phyloP scores from a whole-genome alignment of 1,139 yeast species.

The Debaryomyces coudertii region DNA sequence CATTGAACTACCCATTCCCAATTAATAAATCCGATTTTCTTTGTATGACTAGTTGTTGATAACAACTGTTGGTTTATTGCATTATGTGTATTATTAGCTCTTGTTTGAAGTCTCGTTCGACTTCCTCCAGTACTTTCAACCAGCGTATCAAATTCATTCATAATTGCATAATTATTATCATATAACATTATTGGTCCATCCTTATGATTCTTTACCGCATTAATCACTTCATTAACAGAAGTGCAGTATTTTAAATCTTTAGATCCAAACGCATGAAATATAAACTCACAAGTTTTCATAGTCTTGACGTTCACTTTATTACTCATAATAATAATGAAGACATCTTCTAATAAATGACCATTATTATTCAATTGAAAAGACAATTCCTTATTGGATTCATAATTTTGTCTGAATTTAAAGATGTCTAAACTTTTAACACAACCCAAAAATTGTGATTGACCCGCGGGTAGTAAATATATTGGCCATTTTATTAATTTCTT shows the following conservation, averaged over 20 bases:
- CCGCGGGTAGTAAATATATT: slow-evolving; percentile 71
- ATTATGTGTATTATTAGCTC: slow-evolving; percentile 1
- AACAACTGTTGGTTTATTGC: not conserved
- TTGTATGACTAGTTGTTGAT: slow-evolving; percentile 10
- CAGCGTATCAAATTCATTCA: not conserved
- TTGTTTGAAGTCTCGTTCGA: not conserved
- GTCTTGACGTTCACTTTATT: slow-evolving; percentile 27
- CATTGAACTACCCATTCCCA: slow-evolving; percentile 84
- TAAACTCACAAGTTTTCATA: slow-evolving; percentile 44
- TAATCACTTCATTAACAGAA: not conserved
- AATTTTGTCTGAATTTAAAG: slow-evolving; percentile 38
- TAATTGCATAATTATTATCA: slow-evolving; percentile 23
- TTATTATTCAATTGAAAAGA: slow-evolving; percentile 45
- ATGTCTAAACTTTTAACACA: slow-evolving; percentile 47
- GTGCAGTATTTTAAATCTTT: slow-evolving; percentile 22
- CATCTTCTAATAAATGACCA: slow-evolving; percentile 31
- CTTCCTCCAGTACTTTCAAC: not conserved
- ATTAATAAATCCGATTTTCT: slow-evolving; percentile 36
- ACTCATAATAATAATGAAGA: slow-evolving; percentile 34
- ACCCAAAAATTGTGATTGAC: slow-evolving; percentile 49
- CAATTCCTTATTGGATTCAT: slow-evolving; percentile 26
- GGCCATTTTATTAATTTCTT: slow-evolving; percentile 42
- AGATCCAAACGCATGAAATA: slow-evolving; percentile 54
- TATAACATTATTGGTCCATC: slow-evolving; percentile 25
- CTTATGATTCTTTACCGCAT: not conserved